A percentile compares a stretch with the other conserved stretches of the same genome.
These are phyloP conservation scores for Boletus coccyginus DNA, from an alignment of 768 basidiomycete species.

Conservation along the genomic window DNA sequence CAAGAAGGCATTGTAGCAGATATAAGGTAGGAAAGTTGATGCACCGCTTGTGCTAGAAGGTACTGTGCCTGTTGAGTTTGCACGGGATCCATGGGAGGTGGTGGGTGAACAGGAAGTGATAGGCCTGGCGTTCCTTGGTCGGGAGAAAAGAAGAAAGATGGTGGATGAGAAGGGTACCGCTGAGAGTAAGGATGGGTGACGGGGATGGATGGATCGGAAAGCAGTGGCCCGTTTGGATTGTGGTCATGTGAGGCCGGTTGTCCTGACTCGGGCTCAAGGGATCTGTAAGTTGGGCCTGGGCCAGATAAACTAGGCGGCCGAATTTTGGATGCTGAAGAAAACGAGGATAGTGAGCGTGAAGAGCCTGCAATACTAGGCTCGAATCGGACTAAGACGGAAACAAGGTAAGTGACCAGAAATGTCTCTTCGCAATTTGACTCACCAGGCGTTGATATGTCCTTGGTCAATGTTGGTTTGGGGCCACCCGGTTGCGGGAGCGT, in stretches of 20 bases:
- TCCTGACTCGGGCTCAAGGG: conserved; percentile 7
- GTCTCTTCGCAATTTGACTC: not conserved
- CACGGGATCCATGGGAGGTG: conserved; percentile 23
- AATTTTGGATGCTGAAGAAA: conserved; percentile 6
- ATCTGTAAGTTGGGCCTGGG: conserved; percentile 3
- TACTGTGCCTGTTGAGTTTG: conserved; percentile 39
- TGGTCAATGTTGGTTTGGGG: not conserved
- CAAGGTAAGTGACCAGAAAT: conserved; percentile 5
- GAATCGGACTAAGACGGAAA: conserved; percentile 8
- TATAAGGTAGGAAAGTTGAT: conserved; percentile 39
- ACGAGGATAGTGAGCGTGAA: conserved; percentile 8
- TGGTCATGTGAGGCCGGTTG: not conserved
- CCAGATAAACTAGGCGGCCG: conserved; percentile 3
- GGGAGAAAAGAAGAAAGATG: conserved; percentile 17
- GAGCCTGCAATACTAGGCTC: conserved; percentile 2
- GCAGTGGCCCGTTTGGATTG: not conserved
- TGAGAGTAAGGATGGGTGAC: conserved; percentile 23
- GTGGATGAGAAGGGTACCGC: conserved; percentile 18
- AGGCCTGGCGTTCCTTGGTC: conserved; percentile 12
- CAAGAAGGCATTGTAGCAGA: conserved; percentile 30
- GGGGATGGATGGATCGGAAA: conserved; percentile 14
- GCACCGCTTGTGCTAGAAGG: conserved; percentile 39
- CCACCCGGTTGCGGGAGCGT: conserved; percentile 2
- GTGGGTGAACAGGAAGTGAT: conserved; percentile 30
- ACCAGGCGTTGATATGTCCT: conserved; percentile 12